Conservation (phyloP, 345 rosid species). For the Leavenworthia alabamica region DNA sequence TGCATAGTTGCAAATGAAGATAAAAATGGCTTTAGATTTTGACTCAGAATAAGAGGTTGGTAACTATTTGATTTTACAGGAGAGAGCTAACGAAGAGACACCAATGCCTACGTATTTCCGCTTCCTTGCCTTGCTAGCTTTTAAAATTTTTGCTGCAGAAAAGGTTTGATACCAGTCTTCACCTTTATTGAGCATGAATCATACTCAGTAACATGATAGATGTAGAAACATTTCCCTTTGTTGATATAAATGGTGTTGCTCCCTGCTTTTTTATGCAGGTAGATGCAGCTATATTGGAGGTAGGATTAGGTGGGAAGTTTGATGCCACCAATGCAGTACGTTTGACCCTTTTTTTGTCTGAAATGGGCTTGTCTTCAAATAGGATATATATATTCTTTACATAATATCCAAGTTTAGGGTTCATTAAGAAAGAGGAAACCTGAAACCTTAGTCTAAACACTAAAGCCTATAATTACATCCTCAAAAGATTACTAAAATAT, state of each 20-base stretch:
- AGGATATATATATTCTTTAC: not conserved
- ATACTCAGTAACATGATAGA: not conserved
- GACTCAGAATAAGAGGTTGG: not conserved
- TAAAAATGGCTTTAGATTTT: conserved; percentile 5
- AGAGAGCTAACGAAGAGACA: conserved; percentile 54
- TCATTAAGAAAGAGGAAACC: conserved; percentile 5
- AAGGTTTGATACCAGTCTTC: conserved; percentile 43
- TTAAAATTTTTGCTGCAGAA: conserved; percentile 89
- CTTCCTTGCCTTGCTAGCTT: conserved; percentile 88
- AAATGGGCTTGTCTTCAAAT: not conserved
- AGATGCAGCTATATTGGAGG: conserved; percentile 92
- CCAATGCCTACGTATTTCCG: conserved; percentile 97
- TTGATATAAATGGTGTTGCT: not conserved
- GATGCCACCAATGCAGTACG: conserved; percentile 96
- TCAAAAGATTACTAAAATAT: not conserved
- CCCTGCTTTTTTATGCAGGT: conserved; percentile 46
- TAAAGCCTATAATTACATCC: not conserved
- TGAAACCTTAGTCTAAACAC: not conserved
- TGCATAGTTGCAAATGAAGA: conserved; percentile 10
- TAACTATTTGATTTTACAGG: conserved; percentile 43
- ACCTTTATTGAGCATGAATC: not conserved
- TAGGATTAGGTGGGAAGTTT: conserved; percentile 90
- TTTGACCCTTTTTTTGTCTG: not conserved
- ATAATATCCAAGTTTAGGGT: not conserved
- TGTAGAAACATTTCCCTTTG: not conserved